Base-by-base conservation (phyloP, 1,284 basidiomycete genomes). In the Meira miltonrushii region DNA sequence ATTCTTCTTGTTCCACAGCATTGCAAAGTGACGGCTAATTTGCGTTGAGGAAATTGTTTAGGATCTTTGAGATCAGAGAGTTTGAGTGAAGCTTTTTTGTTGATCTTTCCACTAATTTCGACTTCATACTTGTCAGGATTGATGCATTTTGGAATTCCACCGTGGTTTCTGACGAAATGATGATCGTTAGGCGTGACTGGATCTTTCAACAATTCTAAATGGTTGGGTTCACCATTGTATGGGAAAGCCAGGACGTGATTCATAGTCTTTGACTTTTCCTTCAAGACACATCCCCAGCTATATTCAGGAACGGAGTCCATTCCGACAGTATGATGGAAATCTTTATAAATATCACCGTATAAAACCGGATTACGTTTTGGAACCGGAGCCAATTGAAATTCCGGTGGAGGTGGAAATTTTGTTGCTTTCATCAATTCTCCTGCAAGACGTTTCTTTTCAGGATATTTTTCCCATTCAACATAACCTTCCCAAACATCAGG, bases 141-240 rank as follows among this genome's bases (percentile, higher is more conserved):
- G 33, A 50, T 37, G 21, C 47, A 50, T 37, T 50, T n/a, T 5
- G 47, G 47, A 37, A 50, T 50, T 4, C 47, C 47, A 6, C 47
- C 47, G 13, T 50, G 47, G n/a, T 50, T 50, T 25, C 47, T 13
- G 10, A 50, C 47, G 21, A 50, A 50, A 25, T 50, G 47, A 37
- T 17, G 15, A 25, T 50, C 21, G 21, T 50, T 50, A 3, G 47
- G 47, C n/a, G 47, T 50, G 21, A 50, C 21, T 13, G 47, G 21
- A 50, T 50, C 21, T 37, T n/a, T 25, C 15, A 50, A n/a, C 13
- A 50, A 37, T 25, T 25, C 21, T 37, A n/a, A 13, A 50, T 17
- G 21, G n/a, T 50, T 50, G 13, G 47, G n/a, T 37, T 50, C 47
- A 15, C 47, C 47, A 13, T 50, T 50, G 13, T 50, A 50, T 17